Base-by-base conservation (phyloP, 2,329 filamentous ascomycete genomes). In the Fusarium robinianum region DNA sequence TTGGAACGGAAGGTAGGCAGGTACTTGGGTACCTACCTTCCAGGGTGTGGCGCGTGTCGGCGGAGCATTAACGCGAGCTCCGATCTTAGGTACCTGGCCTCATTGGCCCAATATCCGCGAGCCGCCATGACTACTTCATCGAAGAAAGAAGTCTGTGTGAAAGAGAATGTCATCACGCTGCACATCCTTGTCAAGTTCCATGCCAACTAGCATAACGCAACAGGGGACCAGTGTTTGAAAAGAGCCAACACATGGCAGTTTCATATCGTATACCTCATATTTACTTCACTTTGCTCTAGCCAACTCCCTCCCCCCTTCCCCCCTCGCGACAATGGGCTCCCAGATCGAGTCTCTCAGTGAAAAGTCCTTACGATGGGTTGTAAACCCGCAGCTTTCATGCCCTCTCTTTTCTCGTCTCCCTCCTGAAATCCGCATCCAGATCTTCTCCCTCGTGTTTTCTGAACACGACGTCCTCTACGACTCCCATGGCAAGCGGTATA, bases 31-130 rank as follows among this genome's bases (percentile, higher is more conserved):
- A 42, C 40, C 39, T 41, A n/a, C n/a, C n/a, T n/a, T n/a, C n/a
- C n/a, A n/a, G n/a, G 34, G 26, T 12, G 31, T n/a, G 27, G 46
- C 46, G 41, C 46, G 19, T 26, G 41, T 46, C 40, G 38, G 44
- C 26, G 30, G 37, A 25, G 29, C 46, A 39, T 46, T 52, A 38
- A 40, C 35, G 46, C 41, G 46, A 38, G 33, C 43, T 42, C 38
- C 30, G 34, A 22, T 27, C 31, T 24, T 23, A 19, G 22, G 16
- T 41, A 31, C 30, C 9, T 17, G 22, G 32, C 36, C 16, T 35
- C 14, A 50, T 51, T 53, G 40, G 51, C 10, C 21, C 17, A 40
- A 27, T 19, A 32, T 27, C 36, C 16, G 22, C 21, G 3, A 5
- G 19, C 18, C 18, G n/a, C n/a, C n/a, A n/a, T n/a, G n/a, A n/a